Evolutionary conservation across 192 early-diverging fungal genomes (phyloP), one percentile per base, ranked within the genome.

Genomic region (Entomortierella parvispora): DNA sequence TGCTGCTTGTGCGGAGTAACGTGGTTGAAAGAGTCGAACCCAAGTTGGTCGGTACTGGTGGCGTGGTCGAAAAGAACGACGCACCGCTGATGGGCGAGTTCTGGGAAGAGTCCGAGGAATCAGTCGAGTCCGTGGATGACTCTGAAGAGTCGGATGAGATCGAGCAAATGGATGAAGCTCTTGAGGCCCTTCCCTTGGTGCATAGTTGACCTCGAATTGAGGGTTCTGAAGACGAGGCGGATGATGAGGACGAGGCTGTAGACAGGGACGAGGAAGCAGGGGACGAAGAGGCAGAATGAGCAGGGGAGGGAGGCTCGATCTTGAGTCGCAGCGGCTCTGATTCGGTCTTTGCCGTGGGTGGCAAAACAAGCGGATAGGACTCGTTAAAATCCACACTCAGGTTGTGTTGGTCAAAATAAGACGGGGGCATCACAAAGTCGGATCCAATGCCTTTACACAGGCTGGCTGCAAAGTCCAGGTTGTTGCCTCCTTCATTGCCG

Each of bases 61-160:
- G 43, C 0, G 63, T 56, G 5, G 63, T 33, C 11, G 72, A 67
- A 47, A 76, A 76, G 45, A 76, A 76, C 3, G 59, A 68, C 5
- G 53, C 58, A 17, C 72, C 72, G 20, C 72, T 62, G 22, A 62
- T 62, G 4, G 72, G 72, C 29, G 72, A 76, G 7, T 52, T 22
- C 46, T 60, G 55, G 2, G 60, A 57, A 23, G 71, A 66, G 0
- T 68, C 72, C 2, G 58, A 54, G 5, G 53, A 56, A 7, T 76
- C 52, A 2, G 37, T 40, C 37, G 72, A 76, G 23, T 67, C 62
- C 8, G 20, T 14, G 0, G 64, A 57, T 1, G 31, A 49, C 18
- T 23, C 8, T 26, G 49, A 52, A 3, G 58, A 60, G 22, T 60
- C 58, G 23, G 69, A 71, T 32, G 47, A 37, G 14, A 28, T 26